Conservation (phyloP, 371 early-diverging fungal species). For the Saksenaea vasiformis region DNA sequence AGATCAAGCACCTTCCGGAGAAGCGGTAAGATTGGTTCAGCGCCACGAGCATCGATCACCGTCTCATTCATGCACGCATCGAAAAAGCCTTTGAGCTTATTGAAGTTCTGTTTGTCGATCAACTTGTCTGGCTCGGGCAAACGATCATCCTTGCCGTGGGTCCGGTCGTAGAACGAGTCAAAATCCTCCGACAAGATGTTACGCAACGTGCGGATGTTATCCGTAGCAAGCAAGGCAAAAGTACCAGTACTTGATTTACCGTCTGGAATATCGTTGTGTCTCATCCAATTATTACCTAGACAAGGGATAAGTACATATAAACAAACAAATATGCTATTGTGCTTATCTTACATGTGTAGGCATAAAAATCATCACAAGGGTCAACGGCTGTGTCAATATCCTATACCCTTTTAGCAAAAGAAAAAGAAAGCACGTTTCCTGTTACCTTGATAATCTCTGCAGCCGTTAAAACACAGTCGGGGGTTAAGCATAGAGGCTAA, state of each 20-base stretch:
- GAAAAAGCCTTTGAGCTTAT: conserved; percentile 50
- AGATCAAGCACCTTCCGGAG: conserved; percentile 30
- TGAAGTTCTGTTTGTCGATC: conserved; percentile 51
- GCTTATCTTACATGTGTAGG: conserved; percentile 50
- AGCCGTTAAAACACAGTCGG: conserved; percentile 62
- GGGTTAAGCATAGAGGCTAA: conserved; percentile 52
- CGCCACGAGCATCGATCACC: conserved; percentile 44
- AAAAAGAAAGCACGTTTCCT: not conserved
- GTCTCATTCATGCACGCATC: conserved; percentile 61
- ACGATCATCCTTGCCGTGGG: not conserved
- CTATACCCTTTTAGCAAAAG: conserved; percentile 8
- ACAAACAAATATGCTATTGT: not conserved
- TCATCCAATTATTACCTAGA: conserved; percentile 52
- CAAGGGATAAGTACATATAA: conserved; percentile 7
- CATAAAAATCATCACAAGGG: conserved; percentile 55
- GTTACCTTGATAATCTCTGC: conserved; percentile 52
- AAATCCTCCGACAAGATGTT: conserved; percentile 42
- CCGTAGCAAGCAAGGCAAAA: conserved; percentile 26
- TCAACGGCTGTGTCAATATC: conserved; percentile 42
- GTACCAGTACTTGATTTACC: conserved; percentile 48
- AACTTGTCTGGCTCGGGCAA: conserved; percentile 38
- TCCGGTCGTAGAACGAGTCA: conserved; percentile 30
- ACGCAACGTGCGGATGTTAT: conserved; percentile 69
- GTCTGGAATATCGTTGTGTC: conserved; percentile 50
- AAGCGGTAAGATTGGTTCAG: conserved; percentile 47